Percentiles rank a stretch among this genome's conserved stretches.
phyloP scores from a whole-genome alignment of 139 green algal genomes.

The Coelastrella sp. region DNA sequence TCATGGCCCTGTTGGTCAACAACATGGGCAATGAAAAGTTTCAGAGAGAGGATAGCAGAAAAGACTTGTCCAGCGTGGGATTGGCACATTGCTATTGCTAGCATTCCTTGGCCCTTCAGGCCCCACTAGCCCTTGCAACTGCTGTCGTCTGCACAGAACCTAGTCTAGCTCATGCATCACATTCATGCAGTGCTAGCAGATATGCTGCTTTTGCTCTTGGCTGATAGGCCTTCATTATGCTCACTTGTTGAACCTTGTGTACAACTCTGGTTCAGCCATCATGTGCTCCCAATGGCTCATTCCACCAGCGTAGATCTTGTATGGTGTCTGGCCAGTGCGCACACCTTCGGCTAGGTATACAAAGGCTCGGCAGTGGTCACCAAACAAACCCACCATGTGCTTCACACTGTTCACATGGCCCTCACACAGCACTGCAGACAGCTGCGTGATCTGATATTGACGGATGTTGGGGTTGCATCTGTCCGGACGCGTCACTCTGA shows the following conservation, averaged over 20 bases:
- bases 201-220: neutral
- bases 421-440: constrained; percentile 44
- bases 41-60: too few relatives aligned
- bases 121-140: too few relatives aligned
- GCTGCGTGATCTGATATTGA: constrained; percentile 38
- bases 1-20: constrained; percentile 45
- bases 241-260: constrained; percentile 47
- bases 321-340: constrained; percentile 39
- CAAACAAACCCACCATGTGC: constrained; percentile 46
- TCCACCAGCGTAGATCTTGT: constrained; percentile 31
- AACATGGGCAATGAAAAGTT: too few relatives aligned
- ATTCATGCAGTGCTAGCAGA: neutral
- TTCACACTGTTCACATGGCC: constrained; percentile 44
- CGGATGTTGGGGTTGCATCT: neutral
- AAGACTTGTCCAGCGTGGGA: too few relatives aligned
- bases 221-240: too few relatives aligned
- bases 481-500: neutral
- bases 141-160: too few relatives aligned
- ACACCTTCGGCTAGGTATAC: constrained; percentile 24
- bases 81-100: too few relatives aligned
- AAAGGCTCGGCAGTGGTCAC: constrained; percentile 26
- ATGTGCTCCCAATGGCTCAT: constrained; percentile 49
- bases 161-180: too few relatives aligned
- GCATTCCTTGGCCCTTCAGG: too few relatives aligned
- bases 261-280: constrained; percentile 25